Evolutionary conservation across 169 alveolate genomes (phyloP).

Genomic region (Condylostoma magnum): DNA sequence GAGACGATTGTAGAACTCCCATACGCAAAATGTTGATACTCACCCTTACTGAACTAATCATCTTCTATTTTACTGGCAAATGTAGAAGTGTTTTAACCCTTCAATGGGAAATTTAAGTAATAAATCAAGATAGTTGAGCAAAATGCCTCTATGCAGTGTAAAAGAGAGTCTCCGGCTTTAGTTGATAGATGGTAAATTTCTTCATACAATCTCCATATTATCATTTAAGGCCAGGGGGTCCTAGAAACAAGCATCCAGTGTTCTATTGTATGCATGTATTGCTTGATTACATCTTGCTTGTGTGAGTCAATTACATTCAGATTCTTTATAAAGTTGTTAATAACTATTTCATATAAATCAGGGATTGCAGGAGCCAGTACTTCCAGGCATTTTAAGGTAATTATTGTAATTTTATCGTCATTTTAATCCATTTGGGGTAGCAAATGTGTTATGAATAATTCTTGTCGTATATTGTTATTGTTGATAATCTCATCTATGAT

Average conservation of each 20-base stretch:
- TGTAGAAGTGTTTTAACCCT: neutral
- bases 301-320: neutral
- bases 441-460: neutral
- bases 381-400: neutral
- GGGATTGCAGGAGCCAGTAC: neutral
- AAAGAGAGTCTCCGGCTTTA: neutral
- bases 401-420: neutral
- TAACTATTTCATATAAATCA: neutral
- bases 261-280: neutral
- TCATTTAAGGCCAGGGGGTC: neutral
- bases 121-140: neutral
- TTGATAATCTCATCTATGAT: neutral
- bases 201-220: neutral
- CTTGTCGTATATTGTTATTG: neutral
- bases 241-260: neutral
- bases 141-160: neutral
- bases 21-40: slow-evolving; percentile 12
- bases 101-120: slow-evolving; percentile 22
- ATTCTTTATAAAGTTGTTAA: neutral
- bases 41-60: neutral
- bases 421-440: neutral
- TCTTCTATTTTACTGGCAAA: neutral
- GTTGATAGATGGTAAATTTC: neutral
- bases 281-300: slow-evolving; percentile 13
- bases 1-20: slow-evolving; percentile 9